phyloP scores from a whole-genome alignment of 108 stramenopile species.

The Cyclotella baltica region DNA sequence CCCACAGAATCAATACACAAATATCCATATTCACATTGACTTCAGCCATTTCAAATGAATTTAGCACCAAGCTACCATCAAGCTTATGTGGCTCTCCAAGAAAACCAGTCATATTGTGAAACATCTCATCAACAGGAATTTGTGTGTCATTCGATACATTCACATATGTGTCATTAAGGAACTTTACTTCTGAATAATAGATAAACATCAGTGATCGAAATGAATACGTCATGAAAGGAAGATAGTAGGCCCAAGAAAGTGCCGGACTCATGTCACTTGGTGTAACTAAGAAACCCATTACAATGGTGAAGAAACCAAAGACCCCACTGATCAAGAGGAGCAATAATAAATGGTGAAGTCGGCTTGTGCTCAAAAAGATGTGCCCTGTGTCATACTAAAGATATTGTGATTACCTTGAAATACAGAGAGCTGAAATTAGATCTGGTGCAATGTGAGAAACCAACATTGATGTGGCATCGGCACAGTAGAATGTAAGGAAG shows the following conservation, averaged over 20 bases:
- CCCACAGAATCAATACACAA: conserved; percentile 12
- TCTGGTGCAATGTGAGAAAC: conserved; percentile 28
- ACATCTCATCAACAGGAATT: background rate
- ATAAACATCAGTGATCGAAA: conserved; percentile 8
- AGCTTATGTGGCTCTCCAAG: background rate
- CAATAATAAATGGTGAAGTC: background rate
- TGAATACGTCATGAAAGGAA: conserved; percentile 35
- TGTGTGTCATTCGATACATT: conserved; percentile 2
- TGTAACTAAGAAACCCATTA: conserved; percentile 36
- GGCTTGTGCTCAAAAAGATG: background rate
- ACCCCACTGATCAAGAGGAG: conserved; percentile 5
- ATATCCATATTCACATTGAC: conserved; percentile 6
- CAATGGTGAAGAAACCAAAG: conserved; percentile 28
- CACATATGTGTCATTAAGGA: background rate
- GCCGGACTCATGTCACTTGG: conserved; percentile 6
- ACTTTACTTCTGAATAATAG: background rate
- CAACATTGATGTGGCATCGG: conserved; percentile 35
- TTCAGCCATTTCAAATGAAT: conserved; percentile 11
- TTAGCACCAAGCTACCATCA: conserved; percentile 12
- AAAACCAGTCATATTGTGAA: background rate
- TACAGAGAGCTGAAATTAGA: conserved; percentile 26
- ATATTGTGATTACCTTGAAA: conserved; percentile 7
- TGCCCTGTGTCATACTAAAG: background rate
- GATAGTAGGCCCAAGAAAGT: conserved; percentile 22
- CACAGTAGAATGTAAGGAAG: conserved; percentile 27